Conservation (phyloP, 441 rosid genomes). For the Croton setiger region DNA sequence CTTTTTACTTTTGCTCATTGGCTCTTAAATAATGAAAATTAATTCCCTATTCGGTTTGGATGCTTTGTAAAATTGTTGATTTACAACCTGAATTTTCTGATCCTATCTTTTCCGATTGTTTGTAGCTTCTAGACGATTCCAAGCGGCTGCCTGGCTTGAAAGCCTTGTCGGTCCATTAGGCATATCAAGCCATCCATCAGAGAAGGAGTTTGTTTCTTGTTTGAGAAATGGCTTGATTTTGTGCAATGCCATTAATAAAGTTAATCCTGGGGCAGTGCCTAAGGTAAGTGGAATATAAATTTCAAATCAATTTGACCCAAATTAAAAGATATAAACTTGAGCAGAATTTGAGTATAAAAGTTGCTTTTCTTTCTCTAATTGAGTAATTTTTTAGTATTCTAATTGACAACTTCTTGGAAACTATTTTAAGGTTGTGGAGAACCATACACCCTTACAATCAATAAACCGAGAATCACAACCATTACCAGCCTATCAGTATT, state of each 20-base stretch:
- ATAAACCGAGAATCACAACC: constrained; percentile 60
- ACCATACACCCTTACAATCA: constrained; percentile 39
- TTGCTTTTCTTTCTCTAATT: neutral
- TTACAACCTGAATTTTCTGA: neutral
- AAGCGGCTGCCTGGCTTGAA: constrained; percentile 76
- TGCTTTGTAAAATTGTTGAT: neutral
- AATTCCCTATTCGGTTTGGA: constrained; percentile 3
- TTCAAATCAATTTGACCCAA: neutral
- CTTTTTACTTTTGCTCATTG: constrained; percentile 1
- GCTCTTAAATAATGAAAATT: neutral
- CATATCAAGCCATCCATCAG: constrained; percentile 55
- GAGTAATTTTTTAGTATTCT: neutral
- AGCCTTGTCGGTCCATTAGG: constrained; percentile 61
- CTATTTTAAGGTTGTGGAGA: constrained; percentile 72
- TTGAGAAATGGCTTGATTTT: constrained; percentile 80
- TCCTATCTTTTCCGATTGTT: neutral
- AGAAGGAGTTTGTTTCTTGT: constrained; percentile 78
- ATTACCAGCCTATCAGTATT: constrained; percentile 78
- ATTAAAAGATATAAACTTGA: neutral
- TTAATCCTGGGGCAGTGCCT: constrained; percentile 74
- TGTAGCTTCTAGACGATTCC: constrained; percentile 68
- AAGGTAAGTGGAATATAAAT: constrained; percentile 49
- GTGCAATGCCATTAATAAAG: constrained; percentile 79
- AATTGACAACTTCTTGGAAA: constrained; percentile 8
- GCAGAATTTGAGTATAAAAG: too few relatives aligned